phyloP scores from a whole-genome alignment of 768 basidiomycete genomes.

The Tephrocybe sp. region DNA sequence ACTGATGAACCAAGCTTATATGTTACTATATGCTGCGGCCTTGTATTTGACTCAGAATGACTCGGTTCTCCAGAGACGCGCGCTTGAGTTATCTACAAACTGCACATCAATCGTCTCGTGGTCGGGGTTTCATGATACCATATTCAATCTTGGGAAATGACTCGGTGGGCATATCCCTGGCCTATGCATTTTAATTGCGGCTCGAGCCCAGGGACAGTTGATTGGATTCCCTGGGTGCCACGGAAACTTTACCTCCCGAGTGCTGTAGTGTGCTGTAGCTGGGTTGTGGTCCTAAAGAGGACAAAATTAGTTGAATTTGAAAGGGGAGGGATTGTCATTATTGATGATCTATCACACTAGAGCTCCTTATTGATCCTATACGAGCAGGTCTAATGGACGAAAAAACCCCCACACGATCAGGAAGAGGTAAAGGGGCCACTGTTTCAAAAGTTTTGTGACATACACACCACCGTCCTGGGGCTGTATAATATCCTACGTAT shows the following conservation, averaged over 20 bases:
- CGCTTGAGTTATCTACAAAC: not conserved
- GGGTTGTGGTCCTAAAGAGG: not conserved
- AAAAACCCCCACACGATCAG: not conserved
- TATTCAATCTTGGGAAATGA: no score
- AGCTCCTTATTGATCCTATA: no score
- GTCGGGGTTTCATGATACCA: not conserved
- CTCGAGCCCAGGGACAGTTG: not conserved
- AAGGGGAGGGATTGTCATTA: not conserved
- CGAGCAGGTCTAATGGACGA: not conserved
- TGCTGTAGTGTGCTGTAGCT: not conserved
- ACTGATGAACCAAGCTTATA: not conserved
- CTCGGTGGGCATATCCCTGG: no score
- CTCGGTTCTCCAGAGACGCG: not conserved
- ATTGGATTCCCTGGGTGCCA: not conserved
- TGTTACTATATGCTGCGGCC: not conserved
- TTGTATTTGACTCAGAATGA: not conserved
- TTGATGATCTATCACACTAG: not conserved
- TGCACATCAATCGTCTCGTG: not conserved
- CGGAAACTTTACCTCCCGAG: not conserved
- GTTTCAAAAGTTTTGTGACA: constrained; percentile 5
- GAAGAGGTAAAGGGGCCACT: not conserved
- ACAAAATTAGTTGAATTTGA: not conserved
- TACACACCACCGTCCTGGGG: constrained; percentile 1
- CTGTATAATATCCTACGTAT: constrained; percentile 1
- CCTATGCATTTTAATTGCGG: no score